Evolutionary conservation across 352 stramenopile species (phyloP).

Genomic region (Discostella stelligera): DNA sequence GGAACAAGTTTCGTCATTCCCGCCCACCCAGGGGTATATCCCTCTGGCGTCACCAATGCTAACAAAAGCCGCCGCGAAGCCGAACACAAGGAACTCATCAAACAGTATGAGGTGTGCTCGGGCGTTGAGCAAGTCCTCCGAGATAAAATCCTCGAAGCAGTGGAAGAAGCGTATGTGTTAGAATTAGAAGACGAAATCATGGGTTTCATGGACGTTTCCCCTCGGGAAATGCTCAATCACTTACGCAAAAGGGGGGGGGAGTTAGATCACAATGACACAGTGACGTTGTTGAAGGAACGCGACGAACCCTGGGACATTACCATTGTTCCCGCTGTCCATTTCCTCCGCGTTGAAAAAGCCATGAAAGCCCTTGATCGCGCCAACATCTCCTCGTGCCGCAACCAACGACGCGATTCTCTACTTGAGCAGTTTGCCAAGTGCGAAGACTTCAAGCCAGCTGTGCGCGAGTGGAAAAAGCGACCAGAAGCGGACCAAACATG

Average conservation of each 20-base stretch:
- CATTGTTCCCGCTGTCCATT: neutral
- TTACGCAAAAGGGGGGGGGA: neutral
- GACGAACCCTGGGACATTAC: neutral
- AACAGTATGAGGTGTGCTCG: neutral
- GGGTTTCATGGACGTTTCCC: neutral
- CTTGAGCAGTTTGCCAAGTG: neutral
- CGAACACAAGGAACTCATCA: neutral
- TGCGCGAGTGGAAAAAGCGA: conserved; percentile 4
- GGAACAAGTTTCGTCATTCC: neutral
- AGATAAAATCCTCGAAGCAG: neutral
- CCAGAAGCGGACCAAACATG: conserved; percentile 2
- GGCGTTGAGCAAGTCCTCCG: neutral
- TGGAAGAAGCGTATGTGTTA: neutral
- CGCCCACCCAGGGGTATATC: neutral
- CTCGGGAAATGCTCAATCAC: neutral
- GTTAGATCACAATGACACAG: neutral
- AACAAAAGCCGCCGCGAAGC: neutral
- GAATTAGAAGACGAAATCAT: conserved; percentile 1
- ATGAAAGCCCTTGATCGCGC: neutral
- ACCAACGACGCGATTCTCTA: neutral
- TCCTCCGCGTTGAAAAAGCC: neutral
- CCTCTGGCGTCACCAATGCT: neutral
- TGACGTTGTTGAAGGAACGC: neutral
- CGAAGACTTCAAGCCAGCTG: neutral
- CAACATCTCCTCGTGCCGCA: neutral